Base-by-base conservation (phyloP, 2,329 filamentous ascomycete species). In the Amylocarpus encephaloides region DNA sequence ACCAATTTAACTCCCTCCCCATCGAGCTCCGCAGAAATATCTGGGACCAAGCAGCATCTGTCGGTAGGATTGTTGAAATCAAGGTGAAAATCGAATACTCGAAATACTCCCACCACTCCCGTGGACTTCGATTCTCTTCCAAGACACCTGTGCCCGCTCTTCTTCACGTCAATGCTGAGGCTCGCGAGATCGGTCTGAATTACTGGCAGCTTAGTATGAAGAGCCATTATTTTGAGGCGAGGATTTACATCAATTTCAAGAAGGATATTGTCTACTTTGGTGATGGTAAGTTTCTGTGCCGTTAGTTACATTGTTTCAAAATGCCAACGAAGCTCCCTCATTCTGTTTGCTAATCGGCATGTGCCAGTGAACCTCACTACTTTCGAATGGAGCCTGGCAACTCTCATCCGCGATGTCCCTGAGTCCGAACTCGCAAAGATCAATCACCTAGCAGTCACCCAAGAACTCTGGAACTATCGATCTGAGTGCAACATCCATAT, bases 261-360 rank as follows among this genome's bases (percentile, higher is more conserved):
- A 48, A 32, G 19, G 46, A 48, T 22, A 48, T 39, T 7, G 41
- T 48, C 12, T 48, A 48, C 19, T 42, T 48, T 22, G 36, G 36
- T 15, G 26, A 42, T 3, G 22, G 22, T 26, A 26, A 26, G 22
- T 26, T n/a, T n/a, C n/a, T n/a, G n/a, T n/a, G n/a, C n/a, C n/a
- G n/a, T n/a, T n/a, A n/a, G n/a, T n/a, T n/a, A n/a, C 7, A 26
- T 26, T 26, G 22, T 7, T 26, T 7, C 22, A 26, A 26, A 26
- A 4, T 4, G 7, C 22, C 22, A 26, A 4, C 22, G 7, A 26
- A 26, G 4, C 22, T 7, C 22, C 22, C 22, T 26, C 7, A 26
- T 4, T 7, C 22, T 7, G 22, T 26, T 26, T 26, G 22, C 22
- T 26, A 26, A 26, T 26, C 22, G 4, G 22, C 22, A 7, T 4